Conservation (phyloP, 371 early-diverging fungal species). For the Mortierella sp. region DNA sequence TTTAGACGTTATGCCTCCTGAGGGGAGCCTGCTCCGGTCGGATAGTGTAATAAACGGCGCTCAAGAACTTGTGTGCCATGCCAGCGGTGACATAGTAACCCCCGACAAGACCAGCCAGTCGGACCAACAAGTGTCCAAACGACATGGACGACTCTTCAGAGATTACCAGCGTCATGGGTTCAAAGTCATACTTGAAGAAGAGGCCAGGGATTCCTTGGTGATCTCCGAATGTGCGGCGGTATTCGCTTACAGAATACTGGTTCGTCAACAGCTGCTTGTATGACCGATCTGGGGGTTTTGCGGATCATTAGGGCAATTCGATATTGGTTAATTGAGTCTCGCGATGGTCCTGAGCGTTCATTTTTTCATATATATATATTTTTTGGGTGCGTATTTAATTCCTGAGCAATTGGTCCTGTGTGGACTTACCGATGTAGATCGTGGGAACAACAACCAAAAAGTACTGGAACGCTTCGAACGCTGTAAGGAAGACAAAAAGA, state of each 20-base stretch:
- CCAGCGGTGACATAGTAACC: slow-evolving; percentile 82
- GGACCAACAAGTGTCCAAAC: slow-evolving; percentile 82
- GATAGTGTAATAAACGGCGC: slow-evolving; percentile 29
- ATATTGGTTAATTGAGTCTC: neutral
- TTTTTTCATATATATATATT: too few species aligned
- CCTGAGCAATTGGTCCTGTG: neutral
- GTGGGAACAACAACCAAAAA: slow-evolving; percentile 91
- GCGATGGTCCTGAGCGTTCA: neutral
- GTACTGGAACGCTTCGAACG: slow-evolving; percentile 86
- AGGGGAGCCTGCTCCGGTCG: slow-evolving; percentile 32
- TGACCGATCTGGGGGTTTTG: slow-evolving; percentile 53
- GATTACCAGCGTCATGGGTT: slow-evolving; percentile 89
- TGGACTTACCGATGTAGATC: slow-evolving; percentile 72
- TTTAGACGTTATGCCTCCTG: slow-evolving; percentile 37
- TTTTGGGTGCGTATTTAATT: neutral
- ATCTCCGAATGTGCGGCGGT: slow-evolving; percentile 61
- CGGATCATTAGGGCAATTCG: neutral
- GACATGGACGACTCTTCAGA: slow-evolving; percentile 72
- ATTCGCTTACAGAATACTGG: slow-evolving; percentile 95
- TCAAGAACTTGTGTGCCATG: slow-evolving; percentile 61
- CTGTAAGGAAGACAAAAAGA: slow-evolving; percentile 53
- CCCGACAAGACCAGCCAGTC: slow-evolving; percentile 92
- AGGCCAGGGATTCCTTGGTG: slow-evolving; percentile 75
- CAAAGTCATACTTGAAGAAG: slow-evolving; percentile 94
- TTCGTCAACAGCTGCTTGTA: slow-evolving; percentile 78